phyloP scores from a whole-genome alignment of 2,329 filamentous ascomycete species.

The Paecilomyces dactylethromorphus region DNA sequence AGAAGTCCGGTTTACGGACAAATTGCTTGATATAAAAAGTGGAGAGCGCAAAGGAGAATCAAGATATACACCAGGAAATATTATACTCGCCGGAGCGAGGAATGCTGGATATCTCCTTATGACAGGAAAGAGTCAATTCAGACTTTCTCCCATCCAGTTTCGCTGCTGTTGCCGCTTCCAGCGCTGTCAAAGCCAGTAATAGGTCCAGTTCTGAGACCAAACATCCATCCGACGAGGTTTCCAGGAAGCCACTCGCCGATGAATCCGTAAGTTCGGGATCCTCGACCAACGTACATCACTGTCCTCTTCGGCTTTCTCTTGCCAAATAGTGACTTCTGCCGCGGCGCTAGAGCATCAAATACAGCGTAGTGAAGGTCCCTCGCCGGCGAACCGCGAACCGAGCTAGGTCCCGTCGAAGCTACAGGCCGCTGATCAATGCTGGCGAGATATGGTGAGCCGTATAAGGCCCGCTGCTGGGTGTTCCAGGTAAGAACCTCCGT shows the following conservation, averaged over 20 bases:
- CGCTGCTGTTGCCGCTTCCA: conserved; percentile 24
- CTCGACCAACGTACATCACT: conserved; percentile 74
- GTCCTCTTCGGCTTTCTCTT: conserved; percentile 34
- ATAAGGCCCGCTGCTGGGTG: conserved; percentile 47
- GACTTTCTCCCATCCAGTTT: conserved; percentile 30
- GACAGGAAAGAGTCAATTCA: conserved; percentile 5
- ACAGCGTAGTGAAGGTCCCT: conserved; percentile 78
- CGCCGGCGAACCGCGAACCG: conserved; percentile 60
- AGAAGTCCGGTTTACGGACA: background rate
- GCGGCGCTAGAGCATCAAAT: conserved; percentile 73
- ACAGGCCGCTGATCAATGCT: conserved; percentile 36
- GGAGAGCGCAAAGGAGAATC: background rate
- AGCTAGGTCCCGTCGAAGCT: conserved; percentile 31
- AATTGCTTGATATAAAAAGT: background rate
- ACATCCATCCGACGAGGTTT: conserved; percentile 83
- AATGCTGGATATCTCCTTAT: background rate
- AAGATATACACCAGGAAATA: background rate
- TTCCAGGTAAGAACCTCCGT: conserved; percentile 57
- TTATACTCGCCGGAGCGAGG: background rate
- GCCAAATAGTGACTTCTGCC: conserved; percentile 34
- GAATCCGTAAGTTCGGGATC: conserved; percentile 75
- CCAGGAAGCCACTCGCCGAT: conserved; percentile 75
- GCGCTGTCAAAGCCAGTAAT: conserved; percentile 12
- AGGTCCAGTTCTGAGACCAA: conserved; percentile 58
- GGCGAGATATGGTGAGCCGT: conserved; percentile 35